Conservation (phyloP, 2,329 filamentous ascomycete species). For the Camillea tinctor region DNA sequence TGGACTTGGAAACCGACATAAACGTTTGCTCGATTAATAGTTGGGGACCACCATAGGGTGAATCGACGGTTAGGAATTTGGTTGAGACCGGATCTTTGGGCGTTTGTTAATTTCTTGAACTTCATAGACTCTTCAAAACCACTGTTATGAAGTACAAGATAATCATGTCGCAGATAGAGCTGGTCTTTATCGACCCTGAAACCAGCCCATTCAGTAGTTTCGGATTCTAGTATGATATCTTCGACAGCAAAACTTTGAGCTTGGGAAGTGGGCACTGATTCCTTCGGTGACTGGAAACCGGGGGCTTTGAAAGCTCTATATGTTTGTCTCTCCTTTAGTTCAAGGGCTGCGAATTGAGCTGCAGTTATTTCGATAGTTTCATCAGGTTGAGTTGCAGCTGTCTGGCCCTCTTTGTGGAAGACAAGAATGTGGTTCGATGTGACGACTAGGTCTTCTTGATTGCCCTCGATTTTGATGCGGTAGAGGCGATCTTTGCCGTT, state of each 20-base stretch:
- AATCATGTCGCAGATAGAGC: constrained; percentile 41
- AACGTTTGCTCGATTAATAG: constrained; percentile 93
- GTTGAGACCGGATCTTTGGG: constrained; percentile 92
- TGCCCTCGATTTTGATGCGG: constrained; percentile 43
- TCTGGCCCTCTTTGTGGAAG: constrained; percentile 36
- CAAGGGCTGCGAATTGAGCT: constrained; percentile 41
- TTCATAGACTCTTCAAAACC: constrained; percentile 75
- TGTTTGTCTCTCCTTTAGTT: constrained; percentile 34
- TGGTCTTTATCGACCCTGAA: constrained; percentile 52
- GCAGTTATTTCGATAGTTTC: constrained; percentile 48
- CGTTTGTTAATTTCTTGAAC: constrained; percentile 98
- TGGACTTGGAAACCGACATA: constrained; percentile 99
- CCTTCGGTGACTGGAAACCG: constrained; percentile 29
- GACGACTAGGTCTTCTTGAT: constrained; percentile 47
- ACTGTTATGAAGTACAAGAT: constrained; percentile 46
- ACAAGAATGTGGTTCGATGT: constrained; percentile 50
- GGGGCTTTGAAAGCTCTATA: constrained; percentile 38
- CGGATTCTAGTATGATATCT: constrained; percentile 41
- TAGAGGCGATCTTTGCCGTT: constrained; percentile 47
- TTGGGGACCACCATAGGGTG: constrained; percentile 95
- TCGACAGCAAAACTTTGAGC: constrained; percentile 37
- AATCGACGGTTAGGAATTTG: constrained; percentile 99
- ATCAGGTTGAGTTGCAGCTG: constrained; percentile 1
- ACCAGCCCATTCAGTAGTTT: constrained; percentile 47
- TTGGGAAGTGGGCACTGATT: constrained; percentile 8